Conservation (phyloP, 768 basidiomycete species). For the Russula olivacea region DNA sequence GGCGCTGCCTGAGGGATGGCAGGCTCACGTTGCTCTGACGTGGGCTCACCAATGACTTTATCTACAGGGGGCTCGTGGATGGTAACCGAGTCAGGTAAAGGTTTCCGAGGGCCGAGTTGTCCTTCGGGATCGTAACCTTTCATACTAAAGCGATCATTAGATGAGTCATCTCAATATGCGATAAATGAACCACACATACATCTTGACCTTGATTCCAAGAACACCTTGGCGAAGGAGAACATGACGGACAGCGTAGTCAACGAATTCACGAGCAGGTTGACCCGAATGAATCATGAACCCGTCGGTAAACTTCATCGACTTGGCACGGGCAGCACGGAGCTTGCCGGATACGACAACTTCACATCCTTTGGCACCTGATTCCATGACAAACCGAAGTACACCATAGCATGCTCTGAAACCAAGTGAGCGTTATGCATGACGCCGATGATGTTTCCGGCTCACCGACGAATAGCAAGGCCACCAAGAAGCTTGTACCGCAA, state of each 20-base stretch:
- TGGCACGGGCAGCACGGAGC: constrained; percentile 98
- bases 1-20: constrained; percentile 44
- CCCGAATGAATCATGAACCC: constrained; percentile 99
- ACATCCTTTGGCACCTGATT: constrained; percentile 98
- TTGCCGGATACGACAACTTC: constrained; percentile 99
- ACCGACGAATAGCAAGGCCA: constrained; percentile 98
- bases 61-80: constrained; percentile 87
- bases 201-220: constrained; percentile 99
- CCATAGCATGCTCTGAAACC: constrained; percentile 85
- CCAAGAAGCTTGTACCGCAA: constrained; percentile 98
- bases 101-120: constrained; percentile 79
- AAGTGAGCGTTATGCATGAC: neutral
- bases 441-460: constrained; percentile 31
- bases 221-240: constrained; percentile 98
- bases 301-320: constrained; percentile 99
- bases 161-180: neutral
- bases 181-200: constrained; percentile 45
- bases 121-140: constrained; percentile 94
- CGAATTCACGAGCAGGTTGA: constrained; percentile 95
- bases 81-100: constrained; percentile 90
- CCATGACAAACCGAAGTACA: constrained; percentile 99
- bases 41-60: constrained; percentile 83
- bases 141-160: constrained; percentile 58
- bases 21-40: constrained; percentile 82
- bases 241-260: constrained; percentile 96